Conservation (phyloP, 129 eudicot species). For the Gnaphalium uliginosum region DNA sequence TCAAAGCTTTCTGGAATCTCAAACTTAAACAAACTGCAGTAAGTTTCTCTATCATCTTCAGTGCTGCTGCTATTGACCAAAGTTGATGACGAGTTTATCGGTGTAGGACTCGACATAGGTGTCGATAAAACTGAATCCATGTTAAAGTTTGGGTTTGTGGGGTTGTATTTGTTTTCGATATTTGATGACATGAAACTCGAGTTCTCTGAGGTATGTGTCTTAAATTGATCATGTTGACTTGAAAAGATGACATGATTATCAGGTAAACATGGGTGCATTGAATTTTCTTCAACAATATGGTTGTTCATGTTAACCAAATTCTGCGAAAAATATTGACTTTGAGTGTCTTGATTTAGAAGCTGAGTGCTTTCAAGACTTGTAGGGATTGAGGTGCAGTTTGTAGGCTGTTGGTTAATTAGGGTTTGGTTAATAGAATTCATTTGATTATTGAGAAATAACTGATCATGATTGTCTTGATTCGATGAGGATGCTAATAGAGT, state of each 20-base stretch:
- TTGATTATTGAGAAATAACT: slow-evolving; percentile 33
- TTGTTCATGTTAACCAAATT: slow-evolving; percentile 29
- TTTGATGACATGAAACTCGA: slow-evolving; percentile 42
- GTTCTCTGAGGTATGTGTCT: slow-evolving; percentile 41
- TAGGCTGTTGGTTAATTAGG: slow-evolving; percentile 28
- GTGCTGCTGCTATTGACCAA: slow-evolving; percentile 45
- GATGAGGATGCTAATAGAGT: slow-evolving; percentile 50
- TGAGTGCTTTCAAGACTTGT: slow-evolving; percentile 24
- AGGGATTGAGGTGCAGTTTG: slow-evolving; percentile 27
- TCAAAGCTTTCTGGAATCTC: slow-evolving; percentile 79
- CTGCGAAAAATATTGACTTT: slow-evolving; percentile 30
- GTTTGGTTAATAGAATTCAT: slow-evolving; percentile 41
- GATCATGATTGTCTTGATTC: slow-evolving; percentile 37
- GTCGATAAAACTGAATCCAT: slow-evolving; percentile 51
- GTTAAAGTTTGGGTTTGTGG: slow-evolving; percentile 40
- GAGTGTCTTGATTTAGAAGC: slow-evolving; percentile 32
- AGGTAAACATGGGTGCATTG: slow-evolving; percentile 20
- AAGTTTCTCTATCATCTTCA: slow-evolving; percentile 68
- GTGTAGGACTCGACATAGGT: slow-evolving; percentile 55
- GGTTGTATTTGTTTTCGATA: slow-evolving; percentile 20
- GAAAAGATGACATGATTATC: slow-evolving; percentile 22
- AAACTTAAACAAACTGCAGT: slow-evolving; percentile 74
- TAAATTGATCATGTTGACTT: slow-evolving; percentile 25
- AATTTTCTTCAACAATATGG: slow-evolving; percentile 34
- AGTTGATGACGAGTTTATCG: slow-evolving; percentile 52